Base-by-base conservation (phyloP, 2,329 filamentous ascomycete genomes). In the Scopulariopsis brevicaulis region DNA sequence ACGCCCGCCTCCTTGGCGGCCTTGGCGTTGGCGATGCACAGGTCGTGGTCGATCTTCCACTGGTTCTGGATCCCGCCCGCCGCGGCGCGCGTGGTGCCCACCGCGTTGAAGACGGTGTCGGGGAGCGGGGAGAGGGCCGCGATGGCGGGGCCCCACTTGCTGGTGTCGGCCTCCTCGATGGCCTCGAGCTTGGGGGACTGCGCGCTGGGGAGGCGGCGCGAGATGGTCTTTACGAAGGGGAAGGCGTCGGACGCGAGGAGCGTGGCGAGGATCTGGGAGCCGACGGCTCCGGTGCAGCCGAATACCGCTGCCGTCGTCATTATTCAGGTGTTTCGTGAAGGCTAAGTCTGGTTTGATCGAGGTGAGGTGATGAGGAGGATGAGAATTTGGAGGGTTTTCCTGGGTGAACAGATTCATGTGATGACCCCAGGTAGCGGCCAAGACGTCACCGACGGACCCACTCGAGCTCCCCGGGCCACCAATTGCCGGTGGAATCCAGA, bases 11-110 rank as follows among this genome's bases (percentile, higher is more conserved):
- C 80, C 67, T 86, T 89, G 51, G 92, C 90, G 0, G 87, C 84
- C 60, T 81, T 79, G 3, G 89, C 91, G 25, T 96, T 77, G 62
- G 86, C 85, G 54, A 95, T 71, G 71, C 96, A 96, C 52, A 96
- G 77, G 67, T 94, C 90, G 68, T 91, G 83, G 73, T 96, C 93
- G 62, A 96, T 89, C 67, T 89, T 88, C 74, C 90, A 87, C 73
- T 96, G 93, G 61, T 85, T 84, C 32, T 84, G 86, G 63, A 96
- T 74, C 59, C 87, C 78, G 61, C 92, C 92, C 0, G 90, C 91
- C 14, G 79, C 77, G 0, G 77, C 86, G 54, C 84, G 82, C 0
- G 92, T 96, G 2, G 90, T 96, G 59, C 86, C 93, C 1, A 96
- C 79, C 1, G 83, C 83, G 2, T 88, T 91, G 73, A 93, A 84